Base-by-base conservation (phyloP, 352 stramenopile genomes). In the Phytophthora chlamydospora region DNA sequence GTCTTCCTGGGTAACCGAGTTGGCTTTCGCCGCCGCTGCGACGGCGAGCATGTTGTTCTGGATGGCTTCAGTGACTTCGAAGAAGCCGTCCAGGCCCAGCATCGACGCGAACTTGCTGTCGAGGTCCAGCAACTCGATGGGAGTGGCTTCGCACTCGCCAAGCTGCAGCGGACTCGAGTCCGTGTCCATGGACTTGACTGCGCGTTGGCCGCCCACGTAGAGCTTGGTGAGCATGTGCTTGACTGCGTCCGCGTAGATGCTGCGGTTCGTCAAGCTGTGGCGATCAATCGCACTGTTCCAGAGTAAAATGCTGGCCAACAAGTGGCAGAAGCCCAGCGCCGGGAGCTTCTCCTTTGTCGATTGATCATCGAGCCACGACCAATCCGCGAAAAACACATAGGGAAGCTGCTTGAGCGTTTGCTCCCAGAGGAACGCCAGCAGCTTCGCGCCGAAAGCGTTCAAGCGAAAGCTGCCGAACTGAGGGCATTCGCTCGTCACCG, bases 341-440 rank as follows among this genome's bases (percentile, higher is more conserved):
- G 81, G 77, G 3, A 88, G 45, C 14, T 67, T 73, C 3, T 66
- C 61, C 11, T 66, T 73, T 2, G 47, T 58, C 5, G 58, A 73
- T 46, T 88, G 76, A 24, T 84, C 67, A 29, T 90, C 78, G 13
- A 90, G 76, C 81, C 81, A 90, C n/a, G 68, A 67, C 57, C 78
- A 90, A n/a, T 90, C 81, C 6, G 73, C 62, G 17, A 87, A 85
- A 53, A 88, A 75, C 29, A 80, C 45, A 29, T 85, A 81, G 53
- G 76, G 76, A 9, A 90, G 35, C 56, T 75, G 80, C 45, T 74
- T 75, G 6, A 90, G 66, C 29, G 74, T 52, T 6, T 68, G 41
- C 14, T 75, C 59, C 80, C 80, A 90, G 7, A 90, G 57, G 11
- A 75, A 52, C 7, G 55, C 46, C 42, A 87, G n/a, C 14, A 80